Evolutionary conservation across 257 asterid species (phyloP).

Genomic region (Solanum peruvianum): DNA sequence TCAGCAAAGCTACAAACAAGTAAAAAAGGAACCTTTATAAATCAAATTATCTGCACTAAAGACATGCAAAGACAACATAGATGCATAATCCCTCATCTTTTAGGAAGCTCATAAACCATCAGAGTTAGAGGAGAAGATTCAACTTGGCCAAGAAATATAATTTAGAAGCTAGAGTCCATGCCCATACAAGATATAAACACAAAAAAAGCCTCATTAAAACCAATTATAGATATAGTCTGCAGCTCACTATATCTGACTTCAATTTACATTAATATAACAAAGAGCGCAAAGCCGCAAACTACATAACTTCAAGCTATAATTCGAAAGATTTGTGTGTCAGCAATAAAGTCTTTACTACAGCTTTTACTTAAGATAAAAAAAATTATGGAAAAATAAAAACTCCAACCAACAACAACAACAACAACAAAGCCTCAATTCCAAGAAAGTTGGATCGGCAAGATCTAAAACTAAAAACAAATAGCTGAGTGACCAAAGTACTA

Average conservation of each 20-base stretch:
- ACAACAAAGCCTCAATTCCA: background rate
- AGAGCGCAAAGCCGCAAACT: background rate
- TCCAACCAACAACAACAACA: background rate
- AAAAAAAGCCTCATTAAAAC: background rate
- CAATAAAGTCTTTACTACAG: background rate
- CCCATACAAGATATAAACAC: background rate
- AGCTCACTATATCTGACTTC: background rate
- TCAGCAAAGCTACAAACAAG: constrained; percentile 4
- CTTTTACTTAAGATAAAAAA: background rate
- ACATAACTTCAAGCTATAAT: background rate
- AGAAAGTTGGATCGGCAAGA: background rate
- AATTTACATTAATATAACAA: background rate
- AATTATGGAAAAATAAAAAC: background rate
- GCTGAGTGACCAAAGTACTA: background rate
- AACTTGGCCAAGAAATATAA: background rate
- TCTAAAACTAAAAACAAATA: background rate
- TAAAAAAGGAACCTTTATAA: background rate
- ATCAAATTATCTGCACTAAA: background rate
- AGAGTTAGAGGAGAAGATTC: background rate
- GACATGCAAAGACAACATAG: background rate
- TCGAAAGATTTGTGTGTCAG: background rate
- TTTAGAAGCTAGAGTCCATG: background rate
- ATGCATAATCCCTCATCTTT: background rate
- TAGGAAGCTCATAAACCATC: background rate
- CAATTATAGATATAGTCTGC: background rate